phyloP scores from a whole-genome alignment of 2,329 filamentous ascomycete species.

The Magnaporthiopsis incrustans region DNA sequence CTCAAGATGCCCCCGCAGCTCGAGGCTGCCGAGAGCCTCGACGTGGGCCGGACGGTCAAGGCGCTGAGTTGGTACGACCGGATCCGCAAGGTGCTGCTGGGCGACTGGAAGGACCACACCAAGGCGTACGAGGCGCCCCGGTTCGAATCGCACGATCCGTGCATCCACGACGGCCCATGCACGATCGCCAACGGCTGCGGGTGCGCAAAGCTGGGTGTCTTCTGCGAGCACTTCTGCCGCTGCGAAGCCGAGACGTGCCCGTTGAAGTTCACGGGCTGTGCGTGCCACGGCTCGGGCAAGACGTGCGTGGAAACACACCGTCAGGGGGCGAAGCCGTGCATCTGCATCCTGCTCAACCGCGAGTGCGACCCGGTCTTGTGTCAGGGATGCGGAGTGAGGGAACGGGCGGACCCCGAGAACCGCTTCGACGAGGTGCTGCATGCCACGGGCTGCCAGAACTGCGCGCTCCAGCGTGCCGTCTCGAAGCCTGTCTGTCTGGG shows the following conservation, averaged over 20 bases:
- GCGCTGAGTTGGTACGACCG: slow-evolving; percentile 48
- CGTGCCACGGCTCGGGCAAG: slow-evolving; percentile 52
- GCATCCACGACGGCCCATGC: slow-evolving; percentile 62
- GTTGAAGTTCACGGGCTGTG: slow-evolving; percentile 59
- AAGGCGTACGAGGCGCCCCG: slow-evolving; percentile 46
- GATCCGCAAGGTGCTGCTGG: slow-evolving; percentile 42
- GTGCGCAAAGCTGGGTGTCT: slow-evolving; percentile 52
- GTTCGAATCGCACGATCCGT: slow-evolving; percentile 54
- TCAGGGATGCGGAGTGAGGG: slow-evolving; percentile 57
- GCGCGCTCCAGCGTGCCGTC: slow-evolving; percentile 52
- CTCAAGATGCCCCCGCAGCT: slow-evolving; percentile 21
- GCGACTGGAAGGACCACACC: slow-evolving; percentile 49
- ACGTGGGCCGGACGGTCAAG: slow-evolving; percentile 29
- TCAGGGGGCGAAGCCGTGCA: slow-evolving; percentile 48
- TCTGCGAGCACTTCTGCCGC: slow-evolving; percentile 67
- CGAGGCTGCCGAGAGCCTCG: slow-evolving; percentile 14
- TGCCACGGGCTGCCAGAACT: slow-evolving; percentile 60
- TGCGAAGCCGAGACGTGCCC: slow-evolving; percentile 52
- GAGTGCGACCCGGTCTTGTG: slow-evolving; percentile 79
- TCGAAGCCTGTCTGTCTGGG: slow-evolving; percentile 49
- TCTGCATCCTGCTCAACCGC: slow-evolving; percentile 63
- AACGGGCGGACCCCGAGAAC: slow-evolving; percentile 63
- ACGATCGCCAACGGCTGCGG: slow-evolving; percentile 46
- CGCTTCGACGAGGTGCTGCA: slow-evolving; percentile 50
- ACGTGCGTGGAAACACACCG: slow-evolving; percentile 48